phyloP scores from a whole-genome alignment of 2,329 filamentous ascomycete species.

The Fusarium denticulatum region DNA sequence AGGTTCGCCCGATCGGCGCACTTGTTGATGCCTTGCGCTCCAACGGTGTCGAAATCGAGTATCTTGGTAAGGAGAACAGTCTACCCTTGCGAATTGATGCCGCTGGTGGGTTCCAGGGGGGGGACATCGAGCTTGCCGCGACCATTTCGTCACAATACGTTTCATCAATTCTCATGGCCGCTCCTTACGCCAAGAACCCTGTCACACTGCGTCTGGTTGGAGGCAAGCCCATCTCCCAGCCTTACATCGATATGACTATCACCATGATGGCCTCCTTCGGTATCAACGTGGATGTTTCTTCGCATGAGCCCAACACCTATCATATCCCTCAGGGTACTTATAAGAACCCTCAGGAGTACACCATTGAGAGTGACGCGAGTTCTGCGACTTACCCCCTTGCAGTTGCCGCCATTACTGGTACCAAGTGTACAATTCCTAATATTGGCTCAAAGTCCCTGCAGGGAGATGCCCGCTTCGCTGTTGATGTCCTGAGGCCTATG shows the following conservation, averaged over 20 bases:
- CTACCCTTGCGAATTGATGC: constrained; percentile 86
- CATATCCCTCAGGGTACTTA: constrained; percentile 89
- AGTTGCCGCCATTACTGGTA: constrained; percentile 93
- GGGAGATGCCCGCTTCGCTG: constrained; percentile 92
- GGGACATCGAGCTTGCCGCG: constrained; percentile 89
- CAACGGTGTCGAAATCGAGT: constrained; percentile 89
- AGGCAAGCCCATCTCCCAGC: constrained; percentile 96
- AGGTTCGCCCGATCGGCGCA: constrained; percentile 90
- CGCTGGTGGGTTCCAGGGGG: constrained; percentile 83
- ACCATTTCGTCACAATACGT: constrained; percentile 99
- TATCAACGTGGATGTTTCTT: constrained; percentile 79
- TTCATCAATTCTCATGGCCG: constrained; percentile 95
- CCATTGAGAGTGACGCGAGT: constrained; percentile 96
- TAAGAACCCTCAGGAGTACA: constrained; percentile 84
- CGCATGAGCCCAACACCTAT: constrained; percentile 87
- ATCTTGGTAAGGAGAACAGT: constrained; percentile 84
- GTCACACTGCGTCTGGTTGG: constrained; percentile 91
- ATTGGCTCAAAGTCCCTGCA: constrained; percentile 93
- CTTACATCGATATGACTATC: constrained; percentile 98
- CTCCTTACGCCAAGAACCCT: constrained; percentile 93
- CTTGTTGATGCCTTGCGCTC: constrained; percentile 88
- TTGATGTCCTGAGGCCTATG: constrained; percentile 92
- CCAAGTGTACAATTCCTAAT: constrained; percentile 94
- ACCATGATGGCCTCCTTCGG: constrained; percentile 97
- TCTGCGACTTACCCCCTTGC: constrained; percentile 96